A percentile compares a stretch with the other conserved stretches of the same genome.
phyloP scores from a whole-genome alignment of 495 filamentous ascomycete genomes.

The Penicillium odoratum region DNA sequence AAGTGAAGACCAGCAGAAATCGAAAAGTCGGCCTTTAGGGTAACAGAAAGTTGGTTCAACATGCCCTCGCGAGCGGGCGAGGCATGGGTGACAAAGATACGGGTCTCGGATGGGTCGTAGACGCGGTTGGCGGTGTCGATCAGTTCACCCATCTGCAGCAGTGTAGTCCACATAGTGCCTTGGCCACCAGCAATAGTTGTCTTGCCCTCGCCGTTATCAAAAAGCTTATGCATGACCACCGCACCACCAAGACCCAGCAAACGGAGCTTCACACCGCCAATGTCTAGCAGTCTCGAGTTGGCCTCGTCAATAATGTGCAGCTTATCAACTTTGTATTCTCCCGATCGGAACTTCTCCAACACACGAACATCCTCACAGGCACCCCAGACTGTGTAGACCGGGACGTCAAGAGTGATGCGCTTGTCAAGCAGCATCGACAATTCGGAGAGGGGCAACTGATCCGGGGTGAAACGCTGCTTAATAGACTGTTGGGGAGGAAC shows the following conservation, averaged over 20 bases:
- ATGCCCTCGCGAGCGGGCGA: constrained; percentile 96
- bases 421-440: constrained; percentile 88
- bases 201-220: constrained; percentile 96
- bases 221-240: constrained; percentile 99
- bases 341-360: constrained; percentile 95
- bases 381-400: constrained; percentile 98
- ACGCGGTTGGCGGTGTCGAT: constrained; percentile 98
- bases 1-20: constrained; percentile 98
- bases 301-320: constrained; percentile 98
- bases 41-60: constrained; percentile 96
- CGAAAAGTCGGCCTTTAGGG: constrained; percentile 97
- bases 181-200: constrained; percentile 98
- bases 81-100: constrained; percentile 95
- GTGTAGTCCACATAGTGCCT: constrained; percentile 99
- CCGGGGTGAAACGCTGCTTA: constrained; percentile 76
- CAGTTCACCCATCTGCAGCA: constrained; percentile 97
- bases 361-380: constrained; percentile 98
- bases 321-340: constrained; percentile 97
- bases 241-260: constrained; percentile 92
- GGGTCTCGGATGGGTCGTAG: constrained; percentile 98
- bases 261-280: constrained; percentile 94
- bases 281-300: constrained; percentile 87
- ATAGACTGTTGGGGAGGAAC: constrained; percentile 61
- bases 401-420: constrained; percentile 85
- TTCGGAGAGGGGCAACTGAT: constrained; percentile 91